Evolutionary conservation across 768 basidiomycete species (phyloP).

Genomic region (Calocybe indica): DNA sequence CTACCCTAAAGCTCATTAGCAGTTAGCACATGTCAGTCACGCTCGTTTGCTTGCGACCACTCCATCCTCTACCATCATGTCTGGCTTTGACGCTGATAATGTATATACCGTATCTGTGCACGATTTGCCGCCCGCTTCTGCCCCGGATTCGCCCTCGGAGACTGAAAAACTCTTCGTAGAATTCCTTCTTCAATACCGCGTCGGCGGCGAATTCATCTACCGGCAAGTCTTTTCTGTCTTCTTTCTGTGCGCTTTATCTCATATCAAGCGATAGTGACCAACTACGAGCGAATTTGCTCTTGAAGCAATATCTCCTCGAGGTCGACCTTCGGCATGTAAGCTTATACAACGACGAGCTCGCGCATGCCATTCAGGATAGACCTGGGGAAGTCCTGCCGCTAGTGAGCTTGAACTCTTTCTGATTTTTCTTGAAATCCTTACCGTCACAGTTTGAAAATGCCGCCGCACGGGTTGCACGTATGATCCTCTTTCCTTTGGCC

Average conservation of each 20-base stretch:
- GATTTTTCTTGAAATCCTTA: not conserved
- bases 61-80: constrained; percentile 44
- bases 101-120: constrained; percentile 81
- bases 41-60: constrained; percentile 2
- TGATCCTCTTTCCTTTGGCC: constrained; percentile 79
- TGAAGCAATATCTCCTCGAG: constrained; percentile 85
- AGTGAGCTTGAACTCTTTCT: constrained; percentile 35
- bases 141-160: constrained; percentile 73
- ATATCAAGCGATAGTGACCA: constrained; percentile 56
- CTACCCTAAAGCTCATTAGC: constrained; percentile 19
- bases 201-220: constrained; percentile 90
- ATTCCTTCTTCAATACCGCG: constrained; percentile 83
- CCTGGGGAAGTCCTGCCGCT: constrained; percentile 87
- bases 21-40: constrained; percentile 2
- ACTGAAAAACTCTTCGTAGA: constrained; percentile 76
- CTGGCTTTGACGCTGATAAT: constrained; percentile 80
- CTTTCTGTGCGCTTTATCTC: constrained; percentile 2
- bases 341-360: constrained; percentile 91
- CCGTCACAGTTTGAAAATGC: constrained; percentile 81
- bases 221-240: constrained; percentile 38
- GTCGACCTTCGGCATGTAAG: constrained; percentile 75
- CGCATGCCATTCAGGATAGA: constrained; percentile 82
- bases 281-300: constrained; percentile 79
- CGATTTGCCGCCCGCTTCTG: constrained; percentile 46
- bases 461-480: constrained; percentile 75